These are phyloP conservation scores for Ballota nigra DNA, from an alignment of 257 asterid genomes.

Conservation along the genomic window DNA sequence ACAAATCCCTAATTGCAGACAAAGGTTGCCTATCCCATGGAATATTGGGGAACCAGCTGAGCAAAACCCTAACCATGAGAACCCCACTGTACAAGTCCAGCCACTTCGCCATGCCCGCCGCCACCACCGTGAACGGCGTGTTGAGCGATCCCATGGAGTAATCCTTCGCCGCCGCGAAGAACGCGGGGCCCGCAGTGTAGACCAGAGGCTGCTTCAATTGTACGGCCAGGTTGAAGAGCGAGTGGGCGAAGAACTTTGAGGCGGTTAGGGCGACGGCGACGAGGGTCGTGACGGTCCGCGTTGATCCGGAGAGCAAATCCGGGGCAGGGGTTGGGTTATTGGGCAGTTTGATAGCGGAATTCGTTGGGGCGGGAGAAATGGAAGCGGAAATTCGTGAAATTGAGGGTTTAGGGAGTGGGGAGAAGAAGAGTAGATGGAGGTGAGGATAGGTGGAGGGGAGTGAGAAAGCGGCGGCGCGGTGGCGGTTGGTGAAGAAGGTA, in stretches of 20 bases:
- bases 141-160: slow-evolving; percentile 44
- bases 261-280: slow-evolving; percentile 46
- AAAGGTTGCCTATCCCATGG: slow-evolving; percentile 97
- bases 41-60: slow-evolving; percentile 95
- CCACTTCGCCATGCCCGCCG: slow-evolving; percentile 92
- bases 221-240: slow-evolving; percentile 32
- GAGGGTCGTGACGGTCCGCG: slow-evolving; percentile 70
- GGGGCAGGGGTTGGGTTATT: not conserved
- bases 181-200: slow-evolving; percentile 59
- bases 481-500: slow-evolving; percentile 20
- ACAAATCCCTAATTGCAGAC: slow-evolving; percentile 84
- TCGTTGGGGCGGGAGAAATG: slow-evolving; percentile 16
- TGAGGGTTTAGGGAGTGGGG: slow-evolving; percentile 21
- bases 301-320: slow-evolving; percentile 59
- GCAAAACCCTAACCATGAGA: slow-evolving; percentile 80
- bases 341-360: not conserved
- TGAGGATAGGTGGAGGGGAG: slow-evolving; percentile 15
- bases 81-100: slow-evolving; percentile 84
- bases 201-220: slow-evolving; percentile 47
- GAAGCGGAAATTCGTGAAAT: slow-evolving; percentile 34
- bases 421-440: slow-evolving; percentile 11
- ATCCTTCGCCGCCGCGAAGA: slow-evolving; percentile 70
- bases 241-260: slow-evolving; percentile 41
- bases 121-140: slow-evolving; percentile 89
- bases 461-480: not conserved